Evolutionary conservation across 768 basidiomycete species (phyloP).

Genomic region (Calocybe indica): DNA sequence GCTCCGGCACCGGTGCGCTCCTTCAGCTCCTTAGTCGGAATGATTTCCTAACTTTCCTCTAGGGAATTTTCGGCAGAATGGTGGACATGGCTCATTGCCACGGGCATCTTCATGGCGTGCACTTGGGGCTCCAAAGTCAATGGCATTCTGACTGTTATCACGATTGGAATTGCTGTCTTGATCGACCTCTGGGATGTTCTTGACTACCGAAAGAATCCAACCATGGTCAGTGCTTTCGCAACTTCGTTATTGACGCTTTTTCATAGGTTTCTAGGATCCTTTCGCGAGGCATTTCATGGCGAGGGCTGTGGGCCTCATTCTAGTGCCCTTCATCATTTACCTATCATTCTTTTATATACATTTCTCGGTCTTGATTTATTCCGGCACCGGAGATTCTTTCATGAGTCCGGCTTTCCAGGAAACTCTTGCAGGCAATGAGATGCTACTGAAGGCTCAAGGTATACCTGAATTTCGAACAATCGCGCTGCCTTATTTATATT

Average conservation of each 20-base stretch:
- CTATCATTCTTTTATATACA: constrained; percentile 96
- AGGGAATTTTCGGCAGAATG: constrained; percentile 87
- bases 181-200: constrained; percentile 94
- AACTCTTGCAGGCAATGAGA: constrained; percentile 86
- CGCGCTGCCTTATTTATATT: not conserved
- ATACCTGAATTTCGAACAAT: not conserved
- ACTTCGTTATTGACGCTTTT: constrained; percentile 1
- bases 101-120: constrained; percentile 92
- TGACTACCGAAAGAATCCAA: constrained; percentile 73
- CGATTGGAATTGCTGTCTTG: constrained; percentile 86
- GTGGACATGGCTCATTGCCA: constrained; percentile 92
- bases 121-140: constrained; percentile 98
- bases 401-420: constrained; percentile 99
- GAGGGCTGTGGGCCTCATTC: constrained; percentile 77
- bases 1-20: constrained; percentile 74
- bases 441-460: constrained; percentile 92
- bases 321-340: constrained; percentile 87
- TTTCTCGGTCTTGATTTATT: constrained; percentile 80
- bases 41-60: constrained; percentile 3
- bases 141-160: constrained; percentile 83
- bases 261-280: constrained; percentile 52
- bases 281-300: constrained; percentile 88
- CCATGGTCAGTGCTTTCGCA: constrained; percentile 50
- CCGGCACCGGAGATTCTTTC: constrained; percentile 91
- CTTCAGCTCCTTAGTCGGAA: not conserved